Evolutionary conservation across 83 land plant species (phyloP).

Genomic region (Larix sibirica): DNA sequence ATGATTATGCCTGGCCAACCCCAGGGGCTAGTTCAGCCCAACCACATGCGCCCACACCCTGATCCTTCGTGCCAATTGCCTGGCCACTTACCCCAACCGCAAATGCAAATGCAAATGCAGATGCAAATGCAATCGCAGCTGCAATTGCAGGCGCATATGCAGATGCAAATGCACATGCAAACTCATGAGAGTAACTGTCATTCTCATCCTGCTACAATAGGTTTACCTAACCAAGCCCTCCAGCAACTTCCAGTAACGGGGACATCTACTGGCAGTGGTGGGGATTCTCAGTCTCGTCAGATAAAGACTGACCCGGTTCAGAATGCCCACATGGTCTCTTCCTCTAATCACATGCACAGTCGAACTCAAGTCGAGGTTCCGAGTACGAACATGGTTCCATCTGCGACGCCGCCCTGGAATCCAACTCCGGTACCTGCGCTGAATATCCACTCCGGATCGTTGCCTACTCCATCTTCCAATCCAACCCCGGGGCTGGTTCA

Average conservation of each 20-base stretch:
- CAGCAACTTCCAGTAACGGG: background rate
- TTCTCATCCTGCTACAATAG: background rate
- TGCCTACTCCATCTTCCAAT: background rate
- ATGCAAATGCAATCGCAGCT: background rate
- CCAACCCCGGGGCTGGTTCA: background rate
- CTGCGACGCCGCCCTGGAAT: background rate
- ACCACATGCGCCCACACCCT: background rate
- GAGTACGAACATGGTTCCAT: background rate
- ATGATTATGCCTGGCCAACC: background rate
- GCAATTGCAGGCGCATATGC: background rate
- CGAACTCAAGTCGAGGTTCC: background rate
- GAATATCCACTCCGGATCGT: background rate
- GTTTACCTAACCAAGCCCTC: background rate
- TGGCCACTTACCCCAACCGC: background rate
- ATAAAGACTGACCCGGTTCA: background rate
- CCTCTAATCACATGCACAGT: background rate
- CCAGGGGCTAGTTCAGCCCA: background rate
- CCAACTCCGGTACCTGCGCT: background rate
- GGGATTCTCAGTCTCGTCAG: background rate
- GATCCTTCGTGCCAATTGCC: background rate
- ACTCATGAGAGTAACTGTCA: background rate
- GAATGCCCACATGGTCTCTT: background rate
- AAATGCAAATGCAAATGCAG: conserved; percentile 11
- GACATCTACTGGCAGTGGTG: background rate
- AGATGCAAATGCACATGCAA: background rate